Conservation (phyloP, 768 basidiomycete genomes). For the Amanita pseudoporphyria region DNA sequence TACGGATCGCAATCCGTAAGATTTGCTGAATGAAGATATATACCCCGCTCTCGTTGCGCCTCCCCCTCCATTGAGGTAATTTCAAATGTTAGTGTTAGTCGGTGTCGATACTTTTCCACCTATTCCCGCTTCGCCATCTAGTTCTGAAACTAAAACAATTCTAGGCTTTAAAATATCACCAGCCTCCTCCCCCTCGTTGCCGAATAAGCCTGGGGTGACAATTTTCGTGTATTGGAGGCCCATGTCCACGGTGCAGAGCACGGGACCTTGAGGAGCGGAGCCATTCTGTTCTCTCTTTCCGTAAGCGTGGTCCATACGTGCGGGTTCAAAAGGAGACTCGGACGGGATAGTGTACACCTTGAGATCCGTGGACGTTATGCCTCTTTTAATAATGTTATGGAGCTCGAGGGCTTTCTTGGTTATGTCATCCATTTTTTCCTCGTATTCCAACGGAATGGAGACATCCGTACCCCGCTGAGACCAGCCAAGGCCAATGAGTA, state of each 20-base stretch:
- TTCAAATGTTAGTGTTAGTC: neutral
- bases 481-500: constrained; percentile 4
- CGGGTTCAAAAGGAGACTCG: constrained; percentile 29
- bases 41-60: neutral
- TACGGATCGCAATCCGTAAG: constrained; percentile 5
- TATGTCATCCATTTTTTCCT: neutral
- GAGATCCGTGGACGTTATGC: constrained; percentile 46
- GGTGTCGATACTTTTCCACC: too few species aligned
- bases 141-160: constrained; percentile 28
- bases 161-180: constrained; percentile 40
- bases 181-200: constrained; percentile 29
- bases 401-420: constrained; percentile 18
- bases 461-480: neutral
- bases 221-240: constrained; percentile 30
- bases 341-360: constrained; percentile 37
- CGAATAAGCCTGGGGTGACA: constrained; percentile 26
- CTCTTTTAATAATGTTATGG: constrained; percentile 49
- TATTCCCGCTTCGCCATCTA: neutral
- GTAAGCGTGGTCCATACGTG: constrained; percentile 35
- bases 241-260: constrained; percentile 52
- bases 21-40: neutral
- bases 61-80: neutral
- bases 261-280: constrained; percentile 13
- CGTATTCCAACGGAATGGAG: neutral
- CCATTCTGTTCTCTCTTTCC: constrained; percentile 10